Base-by-base conservation (phyloP, 2,329 filamentous ascomycete genomes). In the Stemphylium lycopersici region DNA sequence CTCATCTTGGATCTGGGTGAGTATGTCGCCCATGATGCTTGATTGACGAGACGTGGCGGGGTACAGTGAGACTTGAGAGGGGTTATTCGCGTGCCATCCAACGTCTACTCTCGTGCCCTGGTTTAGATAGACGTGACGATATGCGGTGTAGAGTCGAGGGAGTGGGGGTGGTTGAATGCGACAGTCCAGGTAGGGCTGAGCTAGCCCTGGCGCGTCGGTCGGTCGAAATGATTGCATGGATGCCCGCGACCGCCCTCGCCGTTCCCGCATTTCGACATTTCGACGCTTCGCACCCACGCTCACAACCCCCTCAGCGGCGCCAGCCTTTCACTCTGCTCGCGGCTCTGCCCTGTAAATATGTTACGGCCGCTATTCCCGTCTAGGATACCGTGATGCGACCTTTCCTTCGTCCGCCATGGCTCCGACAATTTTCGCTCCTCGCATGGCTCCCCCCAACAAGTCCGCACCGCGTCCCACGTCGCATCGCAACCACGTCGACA, bases 1-100 rank as follows among this genome's bases (percentile, higher is more conserved):
- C 75, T 90, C 88, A 78, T 95, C 90, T 76, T 96, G 91, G 53
- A 95, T 81, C 74, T 95, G 90, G 1, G 91, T 93, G 53, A 96
- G 82, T 58, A 88, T 82, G 71, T 96, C 91, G 24, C 84, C 83
- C 87, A 91, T 91, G 52, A 36, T 70, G 6, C 6, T 16, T 8
- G 48, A 26, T 5, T 26, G 22, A 8, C 38, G 20, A 39, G 2
- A 20, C 31, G 4, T 20, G n/a, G 12, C 24, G 26, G 20, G 6
- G 15, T 6, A 6, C 4, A 4, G 22, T 8, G 0, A 22, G 1
- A 3, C 26, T 10, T 3, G 5, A 10, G 26, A 29, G 26, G 8
- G 4, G 6, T 5, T 24, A 7, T 24, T 24, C 22, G 4, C 6
- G 22, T 29, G 26, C 10, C 2, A 29, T 29, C 2, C 6, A 11